These are phyloP conservation scores for Ceratobasidium sp. DNA, from an alignment of 1,284 basidiomycete genomes.

Conservation along the genomic window DNA sequence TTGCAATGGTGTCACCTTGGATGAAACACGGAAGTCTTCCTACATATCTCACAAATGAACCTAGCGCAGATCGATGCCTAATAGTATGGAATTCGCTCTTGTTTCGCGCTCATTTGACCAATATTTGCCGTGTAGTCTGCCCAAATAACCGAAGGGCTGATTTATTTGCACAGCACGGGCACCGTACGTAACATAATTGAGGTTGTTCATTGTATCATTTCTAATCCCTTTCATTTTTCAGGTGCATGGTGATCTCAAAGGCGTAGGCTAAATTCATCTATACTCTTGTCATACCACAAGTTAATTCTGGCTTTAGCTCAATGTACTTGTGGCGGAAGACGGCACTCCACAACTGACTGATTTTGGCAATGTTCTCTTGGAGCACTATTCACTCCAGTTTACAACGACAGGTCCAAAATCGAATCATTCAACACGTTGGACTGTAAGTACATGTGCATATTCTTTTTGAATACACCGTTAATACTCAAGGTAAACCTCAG, in stretches of 20 bases:
- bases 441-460: neutral
- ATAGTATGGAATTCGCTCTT: neutral
- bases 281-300: neutral
- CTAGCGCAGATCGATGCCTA: neutral
- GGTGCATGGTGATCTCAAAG: slow-evolving; percentile 32
- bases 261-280: neutral
- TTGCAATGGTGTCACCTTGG: slow-evolving; percentile 24
- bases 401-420: neutral
- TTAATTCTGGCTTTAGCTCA: neutral
- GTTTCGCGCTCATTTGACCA: neutral
- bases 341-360: neutral
- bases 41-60: neutral
- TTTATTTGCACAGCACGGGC: slow-evolving; percentile 1
- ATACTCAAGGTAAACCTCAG: neutral
- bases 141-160: slow-evolving; percentile 7
- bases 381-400: neutral
- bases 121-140: neutral
- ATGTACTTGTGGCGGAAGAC: slow-evolving; percentile 1
- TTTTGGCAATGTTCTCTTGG: slow-evolving; percentile 15
- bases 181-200: neutral
- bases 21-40: neutral
- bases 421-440: slow-evolving; percentile 1
- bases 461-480: too few species aligned
- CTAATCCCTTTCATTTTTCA: neutral
- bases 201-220: neutral